A percentile compares a stretch with the other conserved stretches of the same genome.
These are phyloP conservation scores for Sideroxylon spinosum DNA, from an alignment of 179 eudicot genomes.

Conservation along the genomic window DNA sequence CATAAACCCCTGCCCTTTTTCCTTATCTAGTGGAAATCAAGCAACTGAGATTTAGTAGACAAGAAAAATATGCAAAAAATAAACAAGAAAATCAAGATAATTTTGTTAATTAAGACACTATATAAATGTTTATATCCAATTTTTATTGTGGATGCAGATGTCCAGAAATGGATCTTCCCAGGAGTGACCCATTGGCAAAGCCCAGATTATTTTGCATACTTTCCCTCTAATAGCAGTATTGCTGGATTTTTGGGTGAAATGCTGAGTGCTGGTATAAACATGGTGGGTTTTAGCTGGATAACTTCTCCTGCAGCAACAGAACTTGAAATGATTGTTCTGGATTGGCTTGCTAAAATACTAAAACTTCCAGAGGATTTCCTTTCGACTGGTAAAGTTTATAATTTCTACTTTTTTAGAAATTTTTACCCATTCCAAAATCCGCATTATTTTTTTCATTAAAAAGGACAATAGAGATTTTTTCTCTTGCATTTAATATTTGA, in stretches of 20 bases:
- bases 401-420: background rate
- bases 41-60: too few species aligned
- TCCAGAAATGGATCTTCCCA: conserved; percentile 65
- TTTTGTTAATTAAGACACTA: background rate
- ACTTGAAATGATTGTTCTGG: conserved; percentile 85
- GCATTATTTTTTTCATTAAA: background rate
- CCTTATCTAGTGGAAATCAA: too few species aligned
- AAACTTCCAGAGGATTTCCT: conserved; percentile 71
- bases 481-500: background rate
- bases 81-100: background rate
- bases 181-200: conserved; percentile 99
- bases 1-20: too few species aligned
- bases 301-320: conserved; percentile 98
- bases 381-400: conserved; percentile 52
- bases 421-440: background rate
- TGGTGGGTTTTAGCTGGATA: conserved; percentile 96
- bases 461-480: background rate
- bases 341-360: conserved; percentile 87
- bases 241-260: conserved; percentile 96
- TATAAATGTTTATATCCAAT: background rate
- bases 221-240: conserved; percentile 80
- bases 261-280: conserved; percentile 86
- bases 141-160: conserved; percentile 43
- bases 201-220: conserved; percentile 80
- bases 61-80: too few species aligned